These are phyloP conservation scores for Protomyces inundatus DNA, from an alignment of 1,139 yeast genomes.

Conservation along the genomic window DNA sequence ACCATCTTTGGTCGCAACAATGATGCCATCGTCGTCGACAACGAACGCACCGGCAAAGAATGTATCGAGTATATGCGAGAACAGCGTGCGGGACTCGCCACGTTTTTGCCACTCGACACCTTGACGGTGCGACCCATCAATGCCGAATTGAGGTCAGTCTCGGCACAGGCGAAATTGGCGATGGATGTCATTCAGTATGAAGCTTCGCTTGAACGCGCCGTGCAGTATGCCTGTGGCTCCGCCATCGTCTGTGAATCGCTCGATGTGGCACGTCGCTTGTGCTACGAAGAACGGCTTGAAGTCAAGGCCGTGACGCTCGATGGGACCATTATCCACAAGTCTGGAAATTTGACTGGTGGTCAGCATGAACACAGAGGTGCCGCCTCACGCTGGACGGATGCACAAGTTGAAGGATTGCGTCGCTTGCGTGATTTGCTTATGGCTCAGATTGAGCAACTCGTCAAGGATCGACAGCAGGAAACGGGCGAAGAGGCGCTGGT, in stretches of 20 bases:
- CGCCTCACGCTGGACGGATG: slow-evolving; percentile 63
- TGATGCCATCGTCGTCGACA: slow-evolving; percentile 81
- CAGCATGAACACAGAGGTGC: slow-evolving; percentile 29
- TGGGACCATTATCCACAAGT: slow-evolving; percentile 77
- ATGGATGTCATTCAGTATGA: slow-evolving; percentile 69
- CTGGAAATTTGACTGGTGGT: slow-evolving; percentile 95
- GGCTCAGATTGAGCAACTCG: slow-evolving; percentile 50
- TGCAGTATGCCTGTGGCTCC: slow-evolving; percentile 74
- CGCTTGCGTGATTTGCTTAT: slow-evolving; percentile 58
- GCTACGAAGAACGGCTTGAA: slow-evolving; percentile 60
- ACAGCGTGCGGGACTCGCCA: slow-evolving; percentile 76
- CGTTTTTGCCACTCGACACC: slow-evolving; percentile 83
- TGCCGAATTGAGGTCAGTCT: slow-evolving; percentile 52
- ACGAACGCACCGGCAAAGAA: slow-evolving; percentile 65
- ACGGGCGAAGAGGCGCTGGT: slow-evolving; percentile 52
- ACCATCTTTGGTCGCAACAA: slow-evolving; percentile 73
- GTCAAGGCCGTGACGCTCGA: slow-evolving; percentile 74
- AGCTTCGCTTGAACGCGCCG: slow-evolving; percentile 65
- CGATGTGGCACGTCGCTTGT: slow-evolving; percentile 61
- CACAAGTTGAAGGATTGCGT: slow-evolving; percentile 54
- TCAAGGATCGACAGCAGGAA: slow-evolving; percentile 51
- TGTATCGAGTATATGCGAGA: slow-evolving; percentile 81
- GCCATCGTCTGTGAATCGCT: slow-evolving; percentile 74
- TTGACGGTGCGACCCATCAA: slow-evolving; percentile 60
- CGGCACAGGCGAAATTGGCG: slow-evolving; percentile 53